These are phyloP conservation scores for Melampsora larici-populina DNA, from an alignment of 1,284 basidiomycete genomes.

Conservation along the genomic window DNA sequence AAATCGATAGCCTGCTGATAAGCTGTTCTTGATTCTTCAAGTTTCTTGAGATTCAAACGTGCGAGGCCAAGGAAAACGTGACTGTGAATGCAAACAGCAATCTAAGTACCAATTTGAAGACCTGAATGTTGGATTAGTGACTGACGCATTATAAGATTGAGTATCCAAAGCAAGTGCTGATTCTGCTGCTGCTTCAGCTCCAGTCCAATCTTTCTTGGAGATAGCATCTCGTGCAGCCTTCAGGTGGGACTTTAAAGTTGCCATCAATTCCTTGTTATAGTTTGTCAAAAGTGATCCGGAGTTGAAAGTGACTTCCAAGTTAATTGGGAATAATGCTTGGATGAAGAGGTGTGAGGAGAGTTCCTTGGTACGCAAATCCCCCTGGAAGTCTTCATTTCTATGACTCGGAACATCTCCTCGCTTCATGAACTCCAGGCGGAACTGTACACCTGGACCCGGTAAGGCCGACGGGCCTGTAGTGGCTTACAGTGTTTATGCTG, in stretches of 20 bases:
- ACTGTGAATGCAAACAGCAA: slow-evolving; percentile 1
- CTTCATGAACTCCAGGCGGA: too few species aligned
- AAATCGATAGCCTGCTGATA: slow-evolving; percentile 32
- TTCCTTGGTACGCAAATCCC: too few species aligned
- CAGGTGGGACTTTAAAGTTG: slow-evolving; percentile 36
- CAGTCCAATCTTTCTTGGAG: slow-evolving; percentile 22
- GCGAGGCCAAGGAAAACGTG: slow-evolving; percentile 38
- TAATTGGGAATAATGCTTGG: too few species aligned
- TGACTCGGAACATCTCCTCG: too few species aligned
- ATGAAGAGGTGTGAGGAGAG: too few species aligned
- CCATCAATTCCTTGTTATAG: background rate
- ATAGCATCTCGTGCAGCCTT: slow-evolving; percentile 32
- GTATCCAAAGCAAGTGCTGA: slow-evolving; percentile 9
- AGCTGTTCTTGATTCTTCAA: slow-evolving; percentile 14
- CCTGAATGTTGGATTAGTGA: background rate
- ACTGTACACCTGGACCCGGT: too few species aligned
- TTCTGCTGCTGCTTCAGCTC: slow-evolving; percentile 14
- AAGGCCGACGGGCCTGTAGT: too few species aligned
- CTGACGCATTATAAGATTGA: slow-evolving; percentile 32
- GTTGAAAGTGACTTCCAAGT: too few species aligned
- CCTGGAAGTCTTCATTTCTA: too few species aligned
- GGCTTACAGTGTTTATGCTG: too few species aligned
- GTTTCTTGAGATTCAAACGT: slow-evolving; percentile 26
- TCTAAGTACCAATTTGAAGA: background rate
- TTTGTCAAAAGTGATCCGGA: too few species aligned